Conservation (phyloP, 1,139 yeast genomes). For the Debaryomyces psychrophilus region DNA sequence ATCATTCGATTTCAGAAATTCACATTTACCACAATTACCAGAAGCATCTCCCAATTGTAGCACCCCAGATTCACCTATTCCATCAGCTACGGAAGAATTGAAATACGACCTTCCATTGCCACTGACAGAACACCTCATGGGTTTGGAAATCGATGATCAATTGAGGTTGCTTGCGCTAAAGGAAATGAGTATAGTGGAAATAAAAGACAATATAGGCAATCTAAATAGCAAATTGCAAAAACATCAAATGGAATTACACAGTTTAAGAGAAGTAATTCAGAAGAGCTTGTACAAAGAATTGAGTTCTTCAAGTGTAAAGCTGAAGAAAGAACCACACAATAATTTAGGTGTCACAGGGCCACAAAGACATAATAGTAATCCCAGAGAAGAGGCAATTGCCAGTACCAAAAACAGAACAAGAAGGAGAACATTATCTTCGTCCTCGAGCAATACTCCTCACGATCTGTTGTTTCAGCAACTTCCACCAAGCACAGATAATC, state of each 20-base stretch:
- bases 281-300: slow-evolving; percentile 42
- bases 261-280: slow-evolving; percentile 45
- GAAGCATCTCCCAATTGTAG: slow-evolving; percentile 13
- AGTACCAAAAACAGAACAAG: slow-evolving; percentile 30
- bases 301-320: slow-evolving; percentile 12
- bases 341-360: slow-evolving; percentile 14
- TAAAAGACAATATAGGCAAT: slow-evolving; percentile 51
- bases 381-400: slow-evolving; percentile 41
- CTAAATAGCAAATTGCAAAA: slow-evolving; percentile 35
- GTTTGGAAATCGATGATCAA: slow-evolving; percentile 54
- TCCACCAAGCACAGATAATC: slow-evolving; percentile 1
- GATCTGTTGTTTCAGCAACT: background rate
- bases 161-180: slow-evolving; percentile 59
- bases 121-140: slow-evolving; percentile 30
- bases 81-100: slow-evolving; percentile 17
- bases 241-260: slow-evolving; percentile 52
- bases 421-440: slow-evolving; percentile 24
- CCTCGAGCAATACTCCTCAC: slow-evolving; percentile 12
- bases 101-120: slow-evolving; percentile 38
- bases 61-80: slow-evolving; percentile 10
- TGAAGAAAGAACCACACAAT: background rate
- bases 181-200: slow-evolving; percentile 62
- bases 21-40: slow-evolving; percentile 13
- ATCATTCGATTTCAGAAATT: background rate
- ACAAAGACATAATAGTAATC: slow-evolving; percentile 32